phyloP scores from a whole-genome alignment of 2,329 filamentous ascomycete genomes.

The Arthrobotrys conoides region DNA sequence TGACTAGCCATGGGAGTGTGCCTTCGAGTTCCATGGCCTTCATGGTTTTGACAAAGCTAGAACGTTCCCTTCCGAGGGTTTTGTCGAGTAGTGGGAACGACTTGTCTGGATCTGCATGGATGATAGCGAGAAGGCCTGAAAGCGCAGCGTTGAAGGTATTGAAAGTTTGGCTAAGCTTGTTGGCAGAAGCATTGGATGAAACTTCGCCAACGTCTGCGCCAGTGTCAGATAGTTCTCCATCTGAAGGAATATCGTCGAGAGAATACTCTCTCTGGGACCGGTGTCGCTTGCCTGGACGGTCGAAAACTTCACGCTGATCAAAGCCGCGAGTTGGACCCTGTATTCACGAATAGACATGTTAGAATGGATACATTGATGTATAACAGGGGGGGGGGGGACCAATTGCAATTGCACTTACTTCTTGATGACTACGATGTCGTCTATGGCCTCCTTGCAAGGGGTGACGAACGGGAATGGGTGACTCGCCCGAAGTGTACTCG shows the following conservation, averaged over 20 bases:
- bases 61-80: constrained; percentile 61
- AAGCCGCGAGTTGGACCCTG: constrained; percentile 14
- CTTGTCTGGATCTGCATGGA: constrained; percentile 26
- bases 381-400: too few species aligned
- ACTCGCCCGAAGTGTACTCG: constrained; percentile 42
- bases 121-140: constrained; percentile 59
- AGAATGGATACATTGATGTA: background rate
- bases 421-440: constrained; percentile 24
- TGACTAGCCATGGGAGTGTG: constrained; percentile 61
- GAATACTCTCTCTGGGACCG: constrained; percentile 34
- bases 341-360: background rate
- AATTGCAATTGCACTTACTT: constrained; percentile 37
- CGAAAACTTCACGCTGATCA: constrained; percentile 21
- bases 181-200: constrained; percentile 29
- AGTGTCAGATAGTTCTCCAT: constrained; percentile 58
- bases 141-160: constrained; percentile 61
- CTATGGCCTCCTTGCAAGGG: constrained; percentile 10
- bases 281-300: constrained; percentile 57
- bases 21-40: constrained; percentile 70
- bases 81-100: constrained; percentile 52
- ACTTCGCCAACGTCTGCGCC: constrained; percentile 58
- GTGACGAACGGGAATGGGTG: constrained; percentile 21
- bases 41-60: constrained; percentile 66
- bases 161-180: constrained; percentile 58
- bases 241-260: constrained; percentile 38